Evolutionary conservation across 2,329 filamentous ascomycete genomes (phyloP), one percentile per base, ranked within the genome.

Genomic region (Xylariaceae sp.): DNA sequence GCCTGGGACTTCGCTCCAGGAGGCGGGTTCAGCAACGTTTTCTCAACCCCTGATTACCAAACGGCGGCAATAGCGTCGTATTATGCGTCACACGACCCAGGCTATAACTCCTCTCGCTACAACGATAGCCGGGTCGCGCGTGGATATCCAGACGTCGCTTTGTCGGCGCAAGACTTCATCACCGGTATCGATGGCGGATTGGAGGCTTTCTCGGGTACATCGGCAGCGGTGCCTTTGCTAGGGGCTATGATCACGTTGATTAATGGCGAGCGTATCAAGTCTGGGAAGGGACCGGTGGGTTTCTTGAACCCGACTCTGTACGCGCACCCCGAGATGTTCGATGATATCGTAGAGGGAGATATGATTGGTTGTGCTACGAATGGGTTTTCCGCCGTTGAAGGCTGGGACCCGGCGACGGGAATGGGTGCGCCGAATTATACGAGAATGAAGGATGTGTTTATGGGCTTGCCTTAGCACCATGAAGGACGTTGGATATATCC

Each of bases 211-310:
- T 21, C 75, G 73, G 80, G 81, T 10, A 80, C 77, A 3, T 78
- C 74, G 21, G 79, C 81, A 30, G 77, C 83, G 0, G 69, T 80
- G 0, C 86, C 86, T 0, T 70, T 81, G 0, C 80, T 81, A 21
- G 78, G 80, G 0, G 79, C 75, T 6, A 73, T 68, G 10, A 63
- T 81, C 32, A 80, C 76, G 4, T 63, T 79, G 60, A 68, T 80
- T 37, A 80, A 80, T 57, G 78, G 80, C 62, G 75, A 76, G 61
- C 67, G 78, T 15, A 61, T 80, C 36, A 70, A 71, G 15, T 68
- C 63, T 0, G 71, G 71, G 2, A 80, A 79, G 66, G 63, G 70
- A 1, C 67, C 76, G 0, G 70, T 81, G 8, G 79, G 78, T 0
- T 81, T 81, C 60, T 63, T 81, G 15, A 77, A 81, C 51, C 77